Evolutionary conservation across 2,329 filamentous ascomycete species (phyloP).

Genomic region (Aspergillus brunneoviolaceus): DNA sequence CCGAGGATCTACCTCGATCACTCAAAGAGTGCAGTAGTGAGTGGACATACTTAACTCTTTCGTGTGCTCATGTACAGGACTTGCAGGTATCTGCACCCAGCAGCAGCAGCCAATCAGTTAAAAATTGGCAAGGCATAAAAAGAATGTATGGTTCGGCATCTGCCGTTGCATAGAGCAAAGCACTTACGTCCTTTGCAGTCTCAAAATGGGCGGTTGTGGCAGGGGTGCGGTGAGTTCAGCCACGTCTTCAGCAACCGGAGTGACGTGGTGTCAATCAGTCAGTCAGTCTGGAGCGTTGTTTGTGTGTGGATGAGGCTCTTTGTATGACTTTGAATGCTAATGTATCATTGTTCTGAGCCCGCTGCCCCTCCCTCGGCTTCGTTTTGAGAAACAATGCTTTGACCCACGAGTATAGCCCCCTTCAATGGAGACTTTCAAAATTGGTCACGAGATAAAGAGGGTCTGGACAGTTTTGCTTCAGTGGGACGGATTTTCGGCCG

Average conservation of each 20-base stretch:
- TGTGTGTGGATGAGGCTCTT: neutral
- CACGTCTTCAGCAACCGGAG: neutral
- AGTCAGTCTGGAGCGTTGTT: neutral
- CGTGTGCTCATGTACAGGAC: neutral
- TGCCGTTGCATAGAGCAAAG: neutral
- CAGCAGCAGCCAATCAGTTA: too few species aligned
- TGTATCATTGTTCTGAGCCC: neutral
- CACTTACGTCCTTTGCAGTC: neutral
- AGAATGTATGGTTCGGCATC: neutral
- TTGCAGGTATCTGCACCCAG: neutral
- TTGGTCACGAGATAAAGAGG: too few species aligned
- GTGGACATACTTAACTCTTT: neutral
- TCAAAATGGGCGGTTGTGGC: neutral
- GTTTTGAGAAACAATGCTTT: too few species aligned
- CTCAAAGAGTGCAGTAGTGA: too few species aligned
- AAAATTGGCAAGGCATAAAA: too few species aligned
- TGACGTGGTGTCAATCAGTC: neutral
- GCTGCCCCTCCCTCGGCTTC: too few species aligned
- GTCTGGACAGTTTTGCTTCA: too few species aligned
- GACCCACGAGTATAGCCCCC: too few species aligned
- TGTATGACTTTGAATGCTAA: neutral
- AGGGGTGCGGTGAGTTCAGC: neutral
- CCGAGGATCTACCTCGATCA: too few species aligned
- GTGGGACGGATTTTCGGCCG: too few species aligned
- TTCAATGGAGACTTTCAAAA: too few species aligned